Conservation (phyloP, 139 green algal species). For the Yamagishiella unicocca region DNA sequence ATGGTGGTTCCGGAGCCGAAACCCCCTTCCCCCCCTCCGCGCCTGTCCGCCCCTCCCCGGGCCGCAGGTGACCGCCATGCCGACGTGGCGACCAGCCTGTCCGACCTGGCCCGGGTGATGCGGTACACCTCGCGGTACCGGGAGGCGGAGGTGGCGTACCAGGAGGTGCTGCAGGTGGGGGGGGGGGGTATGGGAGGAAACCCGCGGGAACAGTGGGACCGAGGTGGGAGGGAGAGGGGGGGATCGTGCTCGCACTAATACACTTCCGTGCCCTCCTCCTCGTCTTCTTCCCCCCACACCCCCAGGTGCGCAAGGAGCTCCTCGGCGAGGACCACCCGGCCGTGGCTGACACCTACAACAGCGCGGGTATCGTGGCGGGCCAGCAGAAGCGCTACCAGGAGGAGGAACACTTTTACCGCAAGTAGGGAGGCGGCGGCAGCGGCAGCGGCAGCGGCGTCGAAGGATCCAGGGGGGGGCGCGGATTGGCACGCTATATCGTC, state of each 20-base stretch:
- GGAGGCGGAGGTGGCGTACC: slow-evolving; percentile 38
- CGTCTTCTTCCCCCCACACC: background rate
- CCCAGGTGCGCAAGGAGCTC: slow-evolving; percentile 22
- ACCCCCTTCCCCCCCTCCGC: background rate
- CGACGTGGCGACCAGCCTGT: slow-evolving; percentile 25
- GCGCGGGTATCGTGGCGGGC: slow-evolving; percentile 34
- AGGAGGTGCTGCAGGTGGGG: slow-evolving; percentile 22
- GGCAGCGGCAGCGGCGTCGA: too few relatives aligned
- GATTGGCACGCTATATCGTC: too few relatives aligned
- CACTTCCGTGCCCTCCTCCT: background rate
- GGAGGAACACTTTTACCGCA: slow-evolving; percentile 49
- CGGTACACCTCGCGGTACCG: slow-evolving; percentile 11
- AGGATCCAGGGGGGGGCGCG: too few relatives aligned
- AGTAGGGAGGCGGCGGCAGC: background rate
- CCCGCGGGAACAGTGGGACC: too few relatives aligned
- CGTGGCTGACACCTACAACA: slow-evolving; percentile 46
- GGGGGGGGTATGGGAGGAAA: background rate
- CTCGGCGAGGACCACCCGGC: slow-evolving; percentile 48
- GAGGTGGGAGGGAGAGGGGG: too few relatives aligned
- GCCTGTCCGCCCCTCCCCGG: background rate
- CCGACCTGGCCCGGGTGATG: slow-evolving; percentile 26
- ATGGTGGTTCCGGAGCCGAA: too few relatives aligned
- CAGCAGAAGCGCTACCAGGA: slow-evolving; percentile 27
- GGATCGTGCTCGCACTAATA: too few relatives aligned
- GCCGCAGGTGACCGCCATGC: slow-evolving; percentile 27